Percentiles rank a stretch among this genome's conserved stretches.
These are phyloP conservation scores for Kandelia obovata DNA, from an alignment of 345 rosid genomes.

Conservation along the genomic window DNA sequence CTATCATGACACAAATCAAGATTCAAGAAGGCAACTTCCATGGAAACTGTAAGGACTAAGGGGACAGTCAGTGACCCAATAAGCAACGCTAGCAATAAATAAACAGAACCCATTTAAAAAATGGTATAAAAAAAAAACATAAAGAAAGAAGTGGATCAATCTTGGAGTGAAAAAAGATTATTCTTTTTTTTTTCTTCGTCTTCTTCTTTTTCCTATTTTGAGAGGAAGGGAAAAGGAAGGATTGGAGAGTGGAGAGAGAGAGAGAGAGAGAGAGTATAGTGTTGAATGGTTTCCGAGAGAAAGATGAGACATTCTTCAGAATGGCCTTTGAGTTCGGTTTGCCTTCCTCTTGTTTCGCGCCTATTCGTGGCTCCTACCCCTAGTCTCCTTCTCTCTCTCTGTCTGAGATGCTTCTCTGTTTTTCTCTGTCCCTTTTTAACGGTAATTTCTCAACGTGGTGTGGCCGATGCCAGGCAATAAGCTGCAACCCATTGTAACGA, in stretches of 20 bases:
- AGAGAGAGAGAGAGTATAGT: background rate
- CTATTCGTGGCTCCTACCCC: slow-evolving; percentile 67
- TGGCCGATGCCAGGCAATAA: background rate
- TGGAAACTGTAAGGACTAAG: slow-evolving; percentile 5
- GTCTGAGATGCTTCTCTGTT: background rate
- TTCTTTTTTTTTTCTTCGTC: no score
- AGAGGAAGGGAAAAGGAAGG: slow-evolving; percentile 10
- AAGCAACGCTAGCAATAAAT: background rate
- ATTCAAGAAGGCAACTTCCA: slow-evolving; percentile 7
- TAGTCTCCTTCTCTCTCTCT: slow-evolving; percentile 21
- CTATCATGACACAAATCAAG: background rate
- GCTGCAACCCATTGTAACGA: background rate
- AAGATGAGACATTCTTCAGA: slow-evolving; percentile 45
- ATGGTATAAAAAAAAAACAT: background rate
- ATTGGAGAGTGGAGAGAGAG: slow-evolving; percentile 20
- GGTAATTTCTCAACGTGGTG: no score
- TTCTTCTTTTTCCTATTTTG: no score
- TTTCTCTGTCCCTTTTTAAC: no score
- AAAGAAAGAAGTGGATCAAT: slow-evolving; percentile 2
- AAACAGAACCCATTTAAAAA: background rate
- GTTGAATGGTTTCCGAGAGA: slow-evolving; percentile 20
- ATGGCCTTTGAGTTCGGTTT: slow-evolving; percentile 52
- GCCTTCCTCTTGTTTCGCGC: slow-evolving; percentile 65
- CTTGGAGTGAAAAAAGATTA: slow-evolving; percentile 14
- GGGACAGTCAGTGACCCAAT: slow-evolving; percentile 14